Evolutionary conservation across 2,329 filamentous ascomycete species (phyloP).

Genomic region (Escovopsis sp.): DNA sequence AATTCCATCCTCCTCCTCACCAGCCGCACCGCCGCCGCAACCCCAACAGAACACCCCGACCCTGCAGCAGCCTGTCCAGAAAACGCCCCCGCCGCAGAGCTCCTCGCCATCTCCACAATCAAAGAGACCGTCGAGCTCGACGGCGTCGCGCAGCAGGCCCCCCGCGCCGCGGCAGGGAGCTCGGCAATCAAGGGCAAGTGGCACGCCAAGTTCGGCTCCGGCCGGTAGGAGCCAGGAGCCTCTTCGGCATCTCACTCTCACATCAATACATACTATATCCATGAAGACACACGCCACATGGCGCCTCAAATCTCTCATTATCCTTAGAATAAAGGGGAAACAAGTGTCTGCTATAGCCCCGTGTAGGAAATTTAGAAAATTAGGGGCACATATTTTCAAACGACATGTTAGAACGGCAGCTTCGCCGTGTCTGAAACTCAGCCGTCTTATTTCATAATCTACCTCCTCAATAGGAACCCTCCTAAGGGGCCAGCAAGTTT

Average conservation of each 20-base stretch:
- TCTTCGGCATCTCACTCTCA: background rate
- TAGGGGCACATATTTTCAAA: too few species aligned
- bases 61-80: constrained; percentile 7
- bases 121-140: constrained; percentile 50
- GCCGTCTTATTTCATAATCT: too few species aligned
- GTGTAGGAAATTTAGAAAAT: too few species aligned
- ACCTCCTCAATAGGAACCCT: too few species aligned
- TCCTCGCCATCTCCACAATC: constrained; percentile 39
- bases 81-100: background rate
- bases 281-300: too few species aligned
- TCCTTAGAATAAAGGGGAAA: too few species aligned
- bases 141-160: constrained; percentile 20
- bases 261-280: too few species aligned
- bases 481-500: too few species aligned
- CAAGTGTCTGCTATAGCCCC: too few species aligned
- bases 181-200: constrained; percentile 34
- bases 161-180: constrained; percentile 14
- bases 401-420: too few species aligned
- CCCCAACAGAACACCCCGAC: background rate
- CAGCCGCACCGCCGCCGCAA: constrained; percentile 10
- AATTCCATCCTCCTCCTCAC: constrained; percentile 47
- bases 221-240: constrained; percentile 16
- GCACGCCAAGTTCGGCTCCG: constrained; percentile 42
- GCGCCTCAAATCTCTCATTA: too few species aligned
- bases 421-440: too few species aligned